These are phyloP conservation scores for Garcia nutans DNA, from an alignment of 345 rosid species.

Conservation along the genomic window DNA sequence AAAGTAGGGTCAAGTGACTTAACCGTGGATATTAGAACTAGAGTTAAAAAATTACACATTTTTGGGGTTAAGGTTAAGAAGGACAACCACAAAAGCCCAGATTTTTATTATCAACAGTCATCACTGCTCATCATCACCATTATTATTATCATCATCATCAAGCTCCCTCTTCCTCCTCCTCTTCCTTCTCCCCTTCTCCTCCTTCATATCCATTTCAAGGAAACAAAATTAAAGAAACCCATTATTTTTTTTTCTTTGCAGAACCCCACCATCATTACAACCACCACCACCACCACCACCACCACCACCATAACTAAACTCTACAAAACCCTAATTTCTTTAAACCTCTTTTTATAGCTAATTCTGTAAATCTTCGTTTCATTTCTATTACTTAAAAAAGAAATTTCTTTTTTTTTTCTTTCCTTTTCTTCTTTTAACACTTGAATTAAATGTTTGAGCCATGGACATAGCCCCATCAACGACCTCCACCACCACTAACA, in stretches of 20 bases:
- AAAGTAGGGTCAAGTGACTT: constrained; percentile 10
- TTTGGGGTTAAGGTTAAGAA: constrained; percentile 27
- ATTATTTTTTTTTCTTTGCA: neutral
- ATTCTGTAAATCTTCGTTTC: neutral
- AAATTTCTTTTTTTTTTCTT: neutral
- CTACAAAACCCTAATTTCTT: neutral
- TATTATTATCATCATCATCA: neutral
- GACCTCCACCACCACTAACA: constrained; percentile 5
- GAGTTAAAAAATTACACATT: constrained; percentile 25
- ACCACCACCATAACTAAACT: neutral
- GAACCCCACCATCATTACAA: no score
- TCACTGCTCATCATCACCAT: constrained; percentile 10
- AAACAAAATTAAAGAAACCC: neutral
- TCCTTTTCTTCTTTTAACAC: neutral
- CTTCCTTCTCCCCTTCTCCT: neutral
- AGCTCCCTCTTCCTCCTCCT: neutral
- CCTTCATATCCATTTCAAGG: neutral
- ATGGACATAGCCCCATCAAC: constrained; percentile 26
- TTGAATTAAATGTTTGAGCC: constrained; percentile 22
- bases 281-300: neutral
- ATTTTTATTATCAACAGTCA: constrained; percentile 23
- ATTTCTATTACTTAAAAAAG: neutral
- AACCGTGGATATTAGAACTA: constrained; percentile 29
- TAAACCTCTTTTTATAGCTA: neutral
- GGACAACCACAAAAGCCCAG: constrained; percentile 33